A percentile compares a stretch with the other conserved stretches of the same genome.
These are phyloP conservation scores for Skeletonema costatum DNA, from an alignment of 108 stramenopile genomes.

Conservation along the genomic window DNA sequence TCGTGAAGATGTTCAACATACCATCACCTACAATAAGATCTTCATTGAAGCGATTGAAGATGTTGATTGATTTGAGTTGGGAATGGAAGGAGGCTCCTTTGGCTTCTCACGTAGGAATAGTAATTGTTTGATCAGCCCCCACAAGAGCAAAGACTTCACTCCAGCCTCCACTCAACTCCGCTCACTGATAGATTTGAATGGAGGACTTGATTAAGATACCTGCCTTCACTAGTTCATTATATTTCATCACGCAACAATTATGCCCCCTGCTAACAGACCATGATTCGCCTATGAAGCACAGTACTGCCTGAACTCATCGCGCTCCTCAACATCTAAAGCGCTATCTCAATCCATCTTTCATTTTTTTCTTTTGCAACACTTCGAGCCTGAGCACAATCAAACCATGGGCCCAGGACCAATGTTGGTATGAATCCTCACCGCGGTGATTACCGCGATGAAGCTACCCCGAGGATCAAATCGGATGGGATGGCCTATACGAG, in stretches of 20 bases:
- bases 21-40: too few relatives aligned
- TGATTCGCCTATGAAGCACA: not conserved
- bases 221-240: not conserved
- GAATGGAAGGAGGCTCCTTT: not conserved
- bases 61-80: too few relatives aligned
- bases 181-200: too few relatives aligned
- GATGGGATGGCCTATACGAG: constrained; percentile 66
- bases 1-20: too few relatives aligned
- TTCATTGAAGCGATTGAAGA: too few relatives aligned
- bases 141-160: too few relatives aligned
- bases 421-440: constrained; percentile 68
- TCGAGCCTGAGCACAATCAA: constrained; percentile 34
- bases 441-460: constrained; percentile 76
- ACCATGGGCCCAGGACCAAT: constrained; percentile 65
- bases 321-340: constrained; percentile 3
- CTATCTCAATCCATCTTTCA: not conserved
- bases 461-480: constrained; percentile 70
- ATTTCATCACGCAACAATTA: not conserved
- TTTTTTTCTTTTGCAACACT: not conserved
- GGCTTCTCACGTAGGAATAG: not conserved
- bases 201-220: not conserved
- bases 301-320: not conserved
- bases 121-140: not conserved
- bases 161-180: too few relatives aligned
- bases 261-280: not conserved